Conservation (phyloP, 1,139 yeast species). For the Scheffersomyces cryptocercus region DNA sequence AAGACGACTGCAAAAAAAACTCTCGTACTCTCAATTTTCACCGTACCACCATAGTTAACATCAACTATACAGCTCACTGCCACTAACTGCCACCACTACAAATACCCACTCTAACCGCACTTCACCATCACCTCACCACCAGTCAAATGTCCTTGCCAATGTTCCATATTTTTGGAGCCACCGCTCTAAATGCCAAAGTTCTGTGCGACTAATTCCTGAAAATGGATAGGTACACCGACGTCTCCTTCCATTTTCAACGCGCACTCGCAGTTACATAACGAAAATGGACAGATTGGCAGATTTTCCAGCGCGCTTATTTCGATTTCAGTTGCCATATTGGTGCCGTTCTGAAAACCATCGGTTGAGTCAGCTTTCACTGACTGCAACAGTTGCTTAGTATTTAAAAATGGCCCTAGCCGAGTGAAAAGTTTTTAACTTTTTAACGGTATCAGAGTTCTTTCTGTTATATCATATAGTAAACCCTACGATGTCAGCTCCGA, state of each 20-base stretch:
- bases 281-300: neutral
- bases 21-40: too few relatives aligned
- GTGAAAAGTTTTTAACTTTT: neutral
- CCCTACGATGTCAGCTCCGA: conserved; percentile 3
- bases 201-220: neutral
- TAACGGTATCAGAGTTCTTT: neutral
- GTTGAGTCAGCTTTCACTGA: neutral
- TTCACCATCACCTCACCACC: too few relatives aligned
- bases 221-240: neutral
- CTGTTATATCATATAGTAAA: neutral
- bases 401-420: neutral
- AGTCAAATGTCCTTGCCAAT: too few relatives aligned
- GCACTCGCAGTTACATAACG: neutral
- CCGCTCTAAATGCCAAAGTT: neutral
- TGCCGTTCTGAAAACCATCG: neutral
- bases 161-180: too few relatives aligned
- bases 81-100: too few relatives aligned
- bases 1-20: too few relatives aligned
- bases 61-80: too few relatives aligned
- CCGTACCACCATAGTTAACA: too few relatives aligned
- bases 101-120: too few relatives aligned
- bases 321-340: conserved; percentile 1
- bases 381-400: too few relatives aligned
- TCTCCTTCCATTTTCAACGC: conserved; percentile 1
- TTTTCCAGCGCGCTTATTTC: neutral